A percentile compares a stretch with the other conserved stretches of the same genome.
Evolutionary conservation across 768 basidiomycete species (phyloP).

Genomic region (Fibroporia radiculosa): DNA sequence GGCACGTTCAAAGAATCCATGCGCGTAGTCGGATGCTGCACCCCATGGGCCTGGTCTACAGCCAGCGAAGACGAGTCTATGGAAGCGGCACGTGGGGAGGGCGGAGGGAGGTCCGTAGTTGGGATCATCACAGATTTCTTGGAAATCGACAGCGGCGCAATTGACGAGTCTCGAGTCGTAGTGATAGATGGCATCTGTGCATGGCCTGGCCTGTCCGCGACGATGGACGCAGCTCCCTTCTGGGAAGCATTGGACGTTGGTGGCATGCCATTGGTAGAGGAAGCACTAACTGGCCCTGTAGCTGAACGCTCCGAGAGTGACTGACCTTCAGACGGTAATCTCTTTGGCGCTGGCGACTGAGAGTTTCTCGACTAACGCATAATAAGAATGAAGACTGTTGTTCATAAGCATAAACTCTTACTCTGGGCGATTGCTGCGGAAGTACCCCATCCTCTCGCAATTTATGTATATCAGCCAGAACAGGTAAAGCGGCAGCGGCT

Average conservation of each 20-base stretch:
- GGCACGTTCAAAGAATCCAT: constrained; percentile 16
- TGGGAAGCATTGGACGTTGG: too few relatives aligned
- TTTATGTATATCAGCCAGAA: not conserved
- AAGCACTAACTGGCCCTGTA: too few relatives aligned
- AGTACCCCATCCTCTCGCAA: not conserved
- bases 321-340: too few relatives aligned
- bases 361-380: not conserved
- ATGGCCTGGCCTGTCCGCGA: too few relatives aligned
- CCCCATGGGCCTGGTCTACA: not conserved
- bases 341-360: not conserved
- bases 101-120: not conserved
- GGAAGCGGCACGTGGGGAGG: not conserved
- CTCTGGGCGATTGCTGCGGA: not conserved
- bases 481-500: not conserved
- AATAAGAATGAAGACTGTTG: not conserved
- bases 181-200: too few relatives aligned
- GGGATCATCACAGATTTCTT: not conserved
- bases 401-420: not conserved
- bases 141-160: not conserved
- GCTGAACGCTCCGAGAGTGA: too few relatives aligned
- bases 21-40: constrained; percentile 8
- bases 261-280: too few relatives aligned
- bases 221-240: too few relatives aligned
- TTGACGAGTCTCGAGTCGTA: too few relatives aligned
- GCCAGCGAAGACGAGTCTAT: not conserved